Conservation (phyloP, 306 rosid species). For the Dalbergia cultrata region DNA sequence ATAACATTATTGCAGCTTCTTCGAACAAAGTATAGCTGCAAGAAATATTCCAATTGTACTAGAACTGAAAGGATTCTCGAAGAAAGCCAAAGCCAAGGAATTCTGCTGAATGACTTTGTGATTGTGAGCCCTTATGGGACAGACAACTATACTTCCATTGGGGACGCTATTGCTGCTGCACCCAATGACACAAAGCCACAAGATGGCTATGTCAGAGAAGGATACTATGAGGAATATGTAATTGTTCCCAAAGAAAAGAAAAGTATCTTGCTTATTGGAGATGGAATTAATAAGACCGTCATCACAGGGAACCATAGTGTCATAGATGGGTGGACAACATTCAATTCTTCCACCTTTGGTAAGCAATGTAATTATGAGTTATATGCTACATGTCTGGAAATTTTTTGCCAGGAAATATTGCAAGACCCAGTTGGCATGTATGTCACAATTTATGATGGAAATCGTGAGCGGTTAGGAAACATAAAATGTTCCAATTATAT, state of each 20-base stretch:
- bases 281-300: conserved; percentile 74
- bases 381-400: too few relatives aligned
- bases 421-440: too few relatives aligned
- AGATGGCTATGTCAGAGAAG: conserved; percentile 76
- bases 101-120: conserved; percentile 57
- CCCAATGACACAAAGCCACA: conserved; percentile 62
- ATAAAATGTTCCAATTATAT: too few relatives aligned
- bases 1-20: conserved; percentile 57
- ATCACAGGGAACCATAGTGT: conserved; percentile 76
- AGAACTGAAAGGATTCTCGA: conserved; percentile 53
- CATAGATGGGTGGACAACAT: conserved; percentile 80
- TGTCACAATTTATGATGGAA: too few relatives aligned
- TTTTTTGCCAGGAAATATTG: too few relatives aligned
- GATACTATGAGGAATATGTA: conserved; percentile 69
- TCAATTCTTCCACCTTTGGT: conserved; percentile 84
- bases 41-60: conserved; percentile 40
- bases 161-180: conserved; percentile 69
- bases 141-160: conserved; percentile 72
- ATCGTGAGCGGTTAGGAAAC: too few relatives aligned
- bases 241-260: conserved; percentile 64
- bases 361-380: conserved; percentile 22
- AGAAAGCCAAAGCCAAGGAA: conserved; percentile 55
- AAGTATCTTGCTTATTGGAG: conserved; percentile 74
- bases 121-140: conserved; percentile 58
- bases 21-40: conserved; percentile 51